These are phyloP conservation scores for Aphanoascus verrucosus DNA, from an alignment of 2,329 filamentous ascomycete species.

Conservation along the genomic window DNA sequence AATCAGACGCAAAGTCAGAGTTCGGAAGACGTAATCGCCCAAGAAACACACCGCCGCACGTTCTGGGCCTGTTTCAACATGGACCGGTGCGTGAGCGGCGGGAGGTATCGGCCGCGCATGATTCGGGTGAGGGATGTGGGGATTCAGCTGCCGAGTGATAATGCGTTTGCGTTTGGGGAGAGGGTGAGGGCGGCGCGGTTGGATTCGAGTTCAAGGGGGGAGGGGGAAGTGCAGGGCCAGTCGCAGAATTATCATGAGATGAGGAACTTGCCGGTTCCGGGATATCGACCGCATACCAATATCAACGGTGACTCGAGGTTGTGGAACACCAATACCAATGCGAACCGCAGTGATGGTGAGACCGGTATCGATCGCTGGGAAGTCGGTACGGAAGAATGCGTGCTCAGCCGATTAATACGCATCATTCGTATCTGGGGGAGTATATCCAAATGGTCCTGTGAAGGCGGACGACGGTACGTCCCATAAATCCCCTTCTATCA, in stretches of 20 bases:
- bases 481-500: background rate
- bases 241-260: conserved; percentile 34
- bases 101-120: conserved; percentile 44
- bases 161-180: conserved; percentile 46
- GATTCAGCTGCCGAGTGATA: conserved; percentile 47
- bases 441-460: conserved; percentile 46
- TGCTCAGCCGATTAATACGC: conserved; percentile 46
- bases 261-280: conserved; percentile 31
- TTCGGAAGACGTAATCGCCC: conserved; percentile 41
- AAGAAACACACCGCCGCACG: conserved; percentile 45
- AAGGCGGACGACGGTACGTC: conserved; percentile 42
- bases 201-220: too few species aligned
- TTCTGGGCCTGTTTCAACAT: conserved; percentile 51
- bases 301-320: conserved; percentile 23
- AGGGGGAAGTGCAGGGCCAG: too few species aligned
- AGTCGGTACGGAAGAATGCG: conserved; percentile 42
- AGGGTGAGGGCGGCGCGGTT: conserved; percentile 44
- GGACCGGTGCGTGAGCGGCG: conserved; percentile 46
- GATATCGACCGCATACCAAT: conserved; percentile 30
- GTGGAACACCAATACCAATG: too few species aligned
- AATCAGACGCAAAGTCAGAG: conserved; percentile 28
- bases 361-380: conserved; percentile 44
- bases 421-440: conserved; percentile 47
- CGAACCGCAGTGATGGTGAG: conserved; percentile 32
- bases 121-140: conserved; percentile 41